Evolutionary conservation across 2,329 filamentous ascomycete species (phyloP).

Genomic region (Penicillium psychrosexuale): DNA sequence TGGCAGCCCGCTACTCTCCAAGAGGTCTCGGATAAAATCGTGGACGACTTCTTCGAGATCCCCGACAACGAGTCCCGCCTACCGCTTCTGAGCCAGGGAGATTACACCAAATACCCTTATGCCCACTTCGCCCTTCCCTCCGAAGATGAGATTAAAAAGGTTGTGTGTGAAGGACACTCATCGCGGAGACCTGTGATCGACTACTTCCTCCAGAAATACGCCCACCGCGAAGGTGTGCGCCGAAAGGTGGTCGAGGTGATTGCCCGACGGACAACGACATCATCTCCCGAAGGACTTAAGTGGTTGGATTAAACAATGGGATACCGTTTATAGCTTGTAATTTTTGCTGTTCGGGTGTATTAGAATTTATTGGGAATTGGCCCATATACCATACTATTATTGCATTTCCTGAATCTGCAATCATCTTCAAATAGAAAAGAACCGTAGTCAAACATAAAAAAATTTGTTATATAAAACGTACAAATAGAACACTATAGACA

Average conservation of each 20-base stretch:
- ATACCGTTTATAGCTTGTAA: conserved; percentile 20
- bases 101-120: conserved; percentile 74
- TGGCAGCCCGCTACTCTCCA: conserved; percentile 75
- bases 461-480: too few species aligned
- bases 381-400: conserved; percentile 8
- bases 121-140: conserved; percentile 66
- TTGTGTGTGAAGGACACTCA: conserved; percentile 45
- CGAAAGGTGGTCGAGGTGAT: conserved; percentile 69
- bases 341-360: conserved; percentile 20
- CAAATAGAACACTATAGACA: neutral
- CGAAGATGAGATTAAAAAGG: conserved; percentile 55
- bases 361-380: conserved; percentile 20
- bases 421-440: neutral
- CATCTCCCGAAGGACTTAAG: conserved; percentile 38
- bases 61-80: conserved; percentile 50
- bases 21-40: conserved; percentile 58
- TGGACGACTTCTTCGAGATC: conserved; percentile 68
- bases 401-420: neutral
- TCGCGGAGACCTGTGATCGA: conserved; percentile 59
- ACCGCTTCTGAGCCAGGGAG: conserved; percentile 56
- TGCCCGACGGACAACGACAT: conserved; percentile 56
- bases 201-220: conserved; percentile 58
- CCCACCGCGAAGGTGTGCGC: conserved; percentile 65
- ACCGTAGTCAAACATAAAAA: too few species aligned
- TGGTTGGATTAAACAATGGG: conserved; percentile 25